phyloP scores from a whole-genome alignment of 495 filamentous ascomycete species.

The Hypoxylon fuscum region DNA sequence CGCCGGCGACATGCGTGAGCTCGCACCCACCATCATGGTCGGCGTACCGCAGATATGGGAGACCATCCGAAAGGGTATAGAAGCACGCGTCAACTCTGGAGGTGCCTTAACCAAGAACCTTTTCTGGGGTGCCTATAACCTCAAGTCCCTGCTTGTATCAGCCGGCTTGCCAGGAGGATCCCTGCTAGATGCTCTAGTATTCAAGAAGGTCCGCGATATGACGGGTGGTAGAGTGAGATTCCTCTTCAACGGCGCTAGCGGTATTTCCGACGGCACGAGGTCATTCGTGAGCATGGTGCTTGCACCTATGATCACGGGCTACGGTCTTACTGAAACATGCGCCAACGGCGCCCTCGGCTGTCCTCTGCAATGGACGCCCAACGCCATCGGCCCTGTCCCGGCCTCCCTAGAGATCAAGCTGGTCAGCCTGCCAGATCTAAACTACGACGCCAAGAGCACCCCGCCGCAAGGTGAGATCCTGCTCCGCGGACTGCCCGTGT shows the following conservation, averaged over 20 bases:
- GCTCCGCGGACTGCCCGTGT: conserved; percentile 73
- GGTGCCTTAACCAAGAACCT: conserved; percentile 43
- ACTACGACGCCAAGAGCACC: conserved; percentile 77
- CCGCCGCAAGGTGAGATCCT: conserved; percentile 89
- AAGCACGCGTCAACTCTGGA: conserved; percentile 65
- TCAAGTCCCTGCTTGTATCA: conserved; percentile 67
- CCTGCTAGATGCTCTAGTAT: conserved; percentile 81
- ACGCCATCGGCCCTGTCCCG: conserved; percentile 77
- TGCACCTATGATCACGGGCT: conserved; percentile 80
- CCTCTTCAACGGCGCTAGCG: conserved; percentile 86
- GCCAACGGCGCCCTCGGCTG: conserved; percentile 73
- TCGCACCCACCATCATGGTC: conserved; percentile 82
- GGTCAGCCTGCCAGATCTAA: conserved; percentile 83
- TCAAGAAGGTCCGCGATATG: conserved; percentile 73
- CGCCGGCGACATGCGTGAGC: conserved; percentile 74
- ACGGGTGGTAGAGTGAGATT: conserved; percentile 76
- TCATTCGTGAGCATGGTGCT: conserved; percentile 82
- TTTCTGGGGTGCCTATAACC: conserved; percentile 56
- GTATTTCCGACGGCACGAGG: conserved; percentile 78
- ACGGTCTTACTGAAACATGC: conserved; percentile 90
- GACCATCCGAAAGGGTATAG: conserved; percentile 80
- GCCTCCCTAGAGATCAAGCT: conserved; percentile 76
- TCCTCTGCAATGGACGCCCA: conserved; percentile 70
- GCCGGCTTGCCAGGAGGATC: conserved; percentile 72
- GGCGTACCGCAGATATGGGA: conserved; percentile 87